Evolutionary conservation across 768 basidiomycete species (phyloP), one percentile per base, ranked within the genome.

Genomic region (Psilocybe azurescens): DNA sequence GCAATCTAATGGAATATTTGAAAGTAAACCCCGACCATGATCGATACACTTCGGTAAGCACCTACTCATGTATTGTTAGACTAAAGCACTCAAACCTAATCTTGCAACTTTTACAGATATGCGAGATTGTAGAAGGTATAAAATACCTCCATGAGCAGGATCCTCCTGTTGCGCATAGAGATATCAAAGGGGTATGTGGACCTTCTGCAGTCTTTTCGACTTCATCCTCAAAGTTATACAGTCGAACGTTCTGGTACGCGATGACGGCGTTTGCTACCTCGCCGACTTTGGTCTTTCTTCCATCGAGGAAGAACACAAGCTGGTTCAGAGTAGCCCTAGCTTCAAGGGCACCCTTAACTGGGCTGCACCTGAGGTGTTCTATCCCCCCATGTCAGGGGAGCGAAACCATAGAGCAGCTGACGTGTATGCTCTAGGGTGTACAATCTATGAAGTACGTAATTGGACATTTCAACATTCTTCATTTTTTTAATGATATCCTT

Each of bases 101-200:
- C 24, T 24, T 24, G 24, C 24, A 5, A 29, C 18, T 53, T 33
- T 11, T 14, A 49, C 38, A 75, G 73, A 68, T 70, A 10, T 59
- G 56, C 38, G 67, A 81, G 54, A 71, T 78, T 33, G 75, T 75
- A 2, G 72, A 59, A 13, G 80, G 78, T 28, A 60, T 81, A 18
- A 69, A 70, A 44, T 79, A 81, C 53, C 62, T 81, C 33, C 80
- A 81, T 53, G 63, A 58, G 16, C 74, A 74, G 57, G 66, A 72
- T 53, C 80, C 81, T 20, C 79, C 77, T 5, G 71, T 81, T 18
- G 67, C 75, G 24, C 81, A 81, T 38, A 76, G 75, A 46, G 80
- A 81, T 59, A 68, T 81, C 50, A 80, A 79, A 68, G 73, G 77
- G 6, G 60, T 61, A 28, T 29, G 54, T 13, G 48, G 24, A 32